These are phyloP conservation scores for Boletus reticulatus DNA, from an alignment of 768 basidiomycete genomes.

Conservation along the genomic window DNA sequence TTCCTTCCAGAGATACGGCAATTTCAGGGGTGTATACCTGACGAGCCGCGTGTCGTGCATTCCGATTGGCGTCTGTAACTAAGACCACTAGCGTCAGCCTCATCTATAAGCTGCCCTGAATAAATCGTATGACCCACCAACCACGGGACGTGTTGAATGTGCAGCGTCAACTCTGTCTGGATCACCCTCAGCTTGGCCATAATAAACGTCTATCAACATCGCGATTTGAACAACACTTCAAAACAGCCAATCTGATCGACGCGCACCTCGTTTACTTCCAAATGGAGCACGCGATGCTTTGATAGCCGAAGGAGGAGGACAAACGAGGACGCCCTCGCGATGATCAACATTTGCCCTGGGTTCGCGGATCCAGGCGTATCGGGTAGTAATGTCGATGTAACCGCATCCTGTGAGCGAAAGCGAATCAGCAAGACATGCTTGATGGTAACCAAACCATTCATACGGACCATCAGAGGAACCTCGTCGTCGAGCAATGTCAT, in stretches of 20 bases:
- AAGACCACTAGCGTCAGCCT: neutral
- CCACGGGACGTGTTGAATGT: conserved; percentile 9
- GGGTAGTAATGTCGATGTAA: neutral
- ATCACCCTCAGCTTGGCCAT: conserved; percentile 20
- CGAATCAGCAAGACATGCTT: neutral
- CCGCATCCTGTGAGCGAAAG: conserved; percentile 1
- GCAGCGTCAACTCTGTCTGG: conserved; percentile 10
- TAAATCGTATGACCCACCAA: conserved; percentile 9
- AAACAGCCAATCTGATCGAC: neutral
- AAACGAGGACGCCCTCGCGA: conserved; percentile 18
- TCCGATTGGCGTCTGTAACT: conserved; percentile 15
- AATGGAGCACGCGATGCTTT: conserved; percentile 15
- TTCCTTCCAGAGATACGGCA: conserved; percentile 20
- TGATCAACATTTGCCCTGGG: conserved; percentile 19
- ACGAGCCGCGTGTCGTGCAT: conserved; percentile 18
- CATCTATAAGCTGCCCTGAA: neutral
- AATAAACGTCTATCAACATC: conserved; percentile 14
- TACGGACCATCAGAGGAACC: conserved; percentile 4
- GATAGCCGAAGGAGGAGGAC: conserved; percentile 21
- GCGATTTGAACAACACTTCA: neutral
- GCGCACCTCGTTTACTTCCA: conserved; percentile 27
- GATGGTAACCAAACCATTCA: neutral
- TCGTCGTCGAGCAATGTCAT: conserved; percentile 12
- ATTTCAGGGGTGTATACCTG: conserved; percentile 11
- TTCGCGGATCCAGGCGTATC: neutral